Evolutionary conservation across 306 rosid species (phyloP), one percentile per base, ranked within the genome.

Genomic region (Vigna unguiculata): DNA sequence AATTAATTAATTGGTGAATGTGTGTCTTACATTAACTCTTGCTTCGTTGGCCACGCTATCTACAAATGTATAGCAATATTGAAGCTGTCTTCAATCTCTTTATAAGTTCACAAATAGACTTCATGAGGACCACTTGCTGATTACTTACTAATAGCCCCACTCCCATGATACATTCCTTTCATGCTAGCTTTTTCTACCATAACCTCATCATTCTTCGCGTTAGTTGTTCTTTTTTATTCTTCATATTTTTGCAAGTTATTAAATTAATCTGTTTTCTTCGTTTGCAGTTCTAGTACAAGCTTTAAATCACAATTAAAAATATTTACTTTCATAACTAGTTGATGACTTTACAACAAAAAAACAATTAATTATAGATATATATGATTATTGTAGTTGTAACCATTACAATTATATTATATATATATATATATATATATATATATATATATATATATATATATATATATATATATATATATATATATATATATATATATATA

Each of bases 121-220:
- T 47, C 55, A 79, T 15, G 2, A 80, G 90, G 93, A 87, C 91
- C 94, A 90, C 87, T 68, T 45, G 59, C 66, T 2, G 11, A 16
- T 76, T 46, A 34, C 38, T 51, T 66, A 58, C 58, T 69, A 69
- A 49, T 58, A 61, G 58, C 78, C 78, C 78, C 80, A 55, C 79
- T 71, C 17, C 69, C 57, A 71, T 17, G 68, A 58, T 22, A 81
- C 84, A 81, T 84, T 86, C 86, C 87, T 86, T 75, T 86, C 86
- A 67, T 71, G 79, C 82, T 77, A 77, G 81, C 84, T 43, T 76
- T 75, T 17, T 78, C 77, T 51, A 16, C 77, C 1, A 75, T 17
- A 74, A 6, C 12, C 25, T 52, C 0, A 47, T 34, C 47, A 11
- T 1, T 17, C 36, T 38, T 67, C 58, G 4, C 65, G 46, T 72